Percentiles rank a stretch among this genome's conserved stretches.
phyloP scores from a whole-genome alignment of 768 basidiomycete species.

The Tylopilus balloui region DNA sequence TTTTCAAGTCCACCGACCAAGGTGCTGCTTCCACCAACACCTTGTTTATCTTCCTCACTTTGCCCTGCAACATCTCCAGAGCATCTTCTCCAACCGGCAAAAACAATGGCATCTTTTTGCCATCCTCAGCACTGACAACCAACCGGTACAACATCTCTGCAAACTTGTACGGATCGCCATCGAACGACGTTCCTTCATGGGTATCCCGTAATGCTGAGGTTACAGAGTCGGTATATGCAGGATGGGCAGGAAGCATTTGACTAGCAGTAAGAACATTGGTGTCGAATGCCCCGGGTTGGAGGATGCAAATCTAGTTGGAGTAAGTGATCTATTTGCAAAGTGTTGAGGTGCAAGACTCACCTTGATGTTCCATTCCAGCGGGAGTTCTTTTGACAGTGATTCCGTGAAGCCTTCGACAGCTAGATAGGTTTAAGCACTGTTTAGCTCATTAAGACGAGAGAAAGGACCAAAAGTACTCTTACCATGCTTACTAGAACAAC shows the following conservation, averaged over 20 bases:
- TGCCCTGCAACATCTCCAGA: not conserved
- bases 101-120: slow-evolving; percentile 2
- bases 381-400: slow-evolving; percentile 12
- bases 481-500: slow-evolving; percentile 20
- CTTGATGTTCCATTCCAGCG: slow-evolving; percentile 19
- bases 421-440: not conserved
- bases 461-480: not conserved
- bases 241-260: slow-evolving; percentile 2
- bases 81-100: slow-evolving; percentile 15
- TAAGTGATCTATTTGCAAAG: not conserved
- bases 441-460: too few species aligned
- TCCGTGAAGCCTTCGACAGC: slow-evolving; percentile 12
- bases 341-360: not conserved
- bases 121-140: not conserved
- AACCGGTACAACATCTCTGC: slow-evolving; percentile 3
- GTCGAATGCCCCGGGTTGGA: slow-evolving; percentile 19
- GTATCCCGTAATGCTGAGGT: slow-evolving; percentile 1
- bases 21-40: not conserved
- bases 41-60: not conserved
- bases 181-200: not conserved
- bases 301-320: slow-evolving; percentile 12
- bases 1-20: slow-evolving; percentile 12
- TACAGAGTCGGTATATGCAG: slow-evolving; percentile 7
- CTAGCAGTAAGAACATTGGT: slow-evolving; percentile 5
- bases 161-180: slow-evolving; percentile 16